Conservation (phyloP, 192 early-diverging fungal genomes). For the Spinellus fusiger region DNA sequence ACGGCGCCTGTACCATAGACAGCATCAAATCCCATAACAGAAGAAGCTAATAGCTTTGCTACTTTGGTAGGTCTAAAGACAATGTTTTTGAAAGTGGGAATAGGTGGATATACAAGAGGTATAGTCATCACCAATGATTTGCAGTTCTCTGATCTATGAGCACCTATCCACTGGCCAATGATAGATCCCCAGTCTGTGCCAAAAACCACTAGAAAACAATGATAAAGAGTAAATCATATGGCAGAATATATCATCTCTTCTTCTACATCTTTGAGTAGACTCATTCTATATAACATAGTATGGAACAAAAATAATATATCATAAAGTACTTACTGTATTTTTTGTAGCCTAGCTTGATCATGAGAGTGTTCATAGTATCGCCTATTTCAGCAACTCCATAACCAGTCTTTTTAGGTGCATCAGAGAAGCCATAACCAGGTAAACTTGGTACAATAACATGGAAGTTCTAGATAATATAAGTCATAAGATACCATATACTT, state of each 20-base stretch:
- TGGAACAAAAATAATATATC: not conserved
- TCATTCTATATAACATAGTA: not conserved
- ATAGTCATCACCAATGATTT: slow-evolving; percentile 10
- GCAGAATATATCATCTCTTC: not conserved
- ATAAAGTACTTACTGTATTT: not conserved
- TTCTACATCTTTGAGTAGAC: too few species aligned
- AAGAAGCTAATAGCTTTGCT: not conserved
- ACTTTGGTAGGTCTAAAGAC: slow-evolving; percentile 3
- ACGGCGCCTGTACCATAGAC: not conserved
- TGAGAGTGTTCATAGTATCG: slow-evolving; percentile 16
- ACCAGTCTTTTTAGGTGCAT: slow-evolving; percentile 19
- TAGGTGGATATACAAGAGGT: slow-evolving; percentile 2
- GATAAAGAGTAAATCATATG: not conserved
- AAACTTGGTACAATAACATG: slow-evolving; percentile 60
- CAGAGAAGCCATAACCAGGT: slow-evolving; percentile 58
- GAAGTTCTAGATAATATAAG: slow-evolving; percentile 27
- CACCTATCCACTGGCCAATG: slow-evolving; percentile 7
- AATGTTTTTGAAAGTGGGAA: not conserved
- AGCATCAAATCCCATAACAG: not conserved
- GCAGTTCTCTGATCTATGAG: slow-evolving; percentile 5
- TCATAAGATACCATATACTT: not conserved
- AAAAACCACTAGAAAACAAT: slow-evolving; percentile 9
- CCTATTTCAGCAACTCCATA: slow-evolving; percentile 8
- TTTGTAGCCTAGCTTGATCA: slow-evolving; percentile 23
- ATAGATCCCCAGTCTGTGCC: slow-evolving; percentile 20